phyloP scores from a whole-genome alignment of 768 basidiomycete genomes.

The Leccinellum rugosiceps region DNA sequence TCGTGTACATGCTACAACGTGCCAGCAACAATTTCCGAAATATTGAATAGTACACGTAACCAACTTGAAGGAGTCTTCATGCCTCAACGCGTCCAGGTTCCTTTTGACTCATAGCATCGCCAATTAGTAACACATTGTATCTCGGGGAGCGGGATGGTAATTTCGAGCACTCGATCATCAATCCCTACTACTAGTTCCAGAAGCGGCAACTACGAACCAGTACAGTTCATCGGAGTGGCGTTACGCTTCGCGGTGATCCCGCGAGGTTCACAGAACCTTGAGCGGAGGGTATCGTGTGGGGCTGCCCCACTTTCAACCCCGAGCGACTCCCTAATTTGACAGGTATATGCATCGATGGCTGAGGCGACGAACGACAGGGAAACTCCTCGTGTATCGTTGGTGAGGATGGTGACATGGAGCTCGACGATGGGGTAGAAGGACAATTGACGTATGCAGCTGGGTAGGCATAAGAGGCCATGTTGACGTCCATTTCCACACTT shows the following conservation, averaged over 20 bases:
- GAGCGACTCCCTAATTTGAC: slow-evolving; percentile 17
- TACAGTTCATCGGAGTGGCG: slow-evolving; percentile 23
- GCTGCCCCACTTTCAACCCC: slow-evolving; percentile 15
- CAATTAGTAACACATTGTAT: background rate
- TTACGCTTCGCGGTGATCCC: slow-evolving; percentile 20
- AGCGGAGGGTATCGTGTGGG: slow-evolving; percentile 11
- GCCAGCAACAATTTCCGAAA: background rate
- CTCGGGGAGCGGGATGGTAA: background rate
- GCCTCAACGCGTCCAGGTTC: background rate
- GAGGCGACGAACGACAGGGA: slow-evolving; percentile 22
- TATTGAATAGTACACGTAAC: slow-evolving; percentile 1
- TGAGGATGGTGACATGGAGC: slow-evolving; percentile 49
- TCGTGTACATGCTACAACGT: slow-evolving; percentile 9
- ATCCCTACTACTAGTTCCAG: background rate
- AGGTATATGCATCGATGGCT: slow-evolving; percentile 9
- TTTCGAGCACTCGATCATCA: slow-evolving; percentile 2
- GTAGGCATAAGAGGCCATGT: slow-evolving; percentile 9
- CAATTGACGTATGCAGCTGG: slow-evolving; percentile 43
- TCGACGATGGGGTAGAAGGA: slow-evolving; percentile 58
- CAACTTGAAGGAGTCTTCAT: background rate
- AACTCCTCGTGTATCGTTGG: slow-evolving; percentile 22
- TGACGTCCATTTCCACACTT: slow-evolving; percentile 11
- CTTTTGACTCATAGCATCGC: background rate
- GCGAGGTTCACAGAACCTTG: slow-evolving; percentile 16
- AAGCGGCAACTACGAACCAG: background rate